Base-by-base conservation (phyloP, 768 basidiomycete species). In the Pisolithus sp. region DNA sequence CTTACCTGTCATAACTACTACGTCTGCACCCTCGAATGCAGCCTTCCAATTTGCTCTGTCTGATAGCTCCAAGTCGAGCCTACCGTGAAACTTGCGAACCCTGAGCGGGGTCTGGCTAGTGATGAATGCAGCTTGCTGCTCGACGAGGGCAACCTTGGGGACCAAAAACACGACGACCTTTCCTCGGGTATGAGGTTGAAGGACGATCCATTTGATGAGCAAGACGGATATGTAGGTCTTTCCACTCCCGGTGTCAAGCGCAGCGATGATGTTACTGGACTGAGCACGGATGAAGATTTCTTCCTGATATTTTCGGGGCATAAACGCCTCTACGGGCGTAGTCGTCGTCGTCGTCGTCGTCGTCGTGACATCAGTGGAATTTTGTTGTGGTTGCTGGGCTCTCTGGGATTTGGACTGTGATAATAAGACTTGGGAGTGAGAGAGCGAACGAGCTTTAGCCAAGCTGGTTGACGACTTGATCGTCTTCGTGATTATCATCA, bases 1-100 rank as follows among this genome's bases (percentile, higher is more conserved):
- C 70, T 51, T 66, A 89, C 88, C 82, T 10, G 93, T 93, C 82
- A 92, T 87, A 2, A 95, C 89, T 51, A 91, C 76, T 7, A 93
- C 84, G 64, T 93, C 89, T 39, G 81, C 70, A 6, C 71, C 65
- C 51, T 76, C 70, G 47, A 93, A 81, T 50, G 82, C 76, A 36
- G 71, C 71, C 58, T 68, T 74, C 91, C 90, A 93, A 46, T 75
- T 76, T 12, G 59, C 58, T 49, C 82, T 72, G 60, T 93, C 81
- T 40, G 83, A 79, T 53, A 88, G 74, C 57, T 86, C 82, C 49
- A 89, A 71, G n/a, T 85, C 82, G 38, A 84, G 71, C 7, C 80
- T 78, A 15, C 91, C 92, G 54, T 82, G 79, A 24, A 89, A 76
- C 59, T 83, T 83, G 26, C 75, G 69, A 20, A 92, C 83, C 37